phyloP scores from a whole-genome alignment of 1,284 basidiomycete species.

The Ustilago lituana region DNA sequence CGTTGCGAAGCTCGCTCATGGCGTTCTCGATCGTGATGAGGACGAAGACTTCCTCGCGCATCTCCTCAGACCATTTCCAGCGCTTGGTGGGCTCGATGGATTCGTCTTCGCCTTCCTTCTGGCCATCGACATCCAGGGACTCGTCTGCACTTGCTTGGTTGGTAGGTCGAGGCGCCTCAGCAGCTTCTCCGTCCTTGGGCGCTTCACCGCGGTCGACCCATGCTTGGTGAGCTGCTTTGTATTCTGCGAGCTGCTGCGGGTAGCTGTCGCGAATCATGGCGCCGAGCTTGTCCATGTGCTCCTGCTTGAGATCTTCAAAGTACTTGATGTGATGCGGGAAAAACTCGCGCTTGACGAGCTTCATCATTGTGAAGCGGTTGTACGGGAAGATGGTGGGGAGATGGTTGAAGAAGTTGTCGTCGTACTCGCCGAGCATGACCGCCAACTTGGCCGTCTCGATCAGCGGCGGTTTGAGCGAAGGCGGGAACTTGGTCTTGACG shows the following conservation, averaged over 20 bases:
- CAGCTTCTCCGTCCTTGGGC: conserved; percentile 32
- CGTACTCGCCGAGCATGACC: conserved; percentile 83
- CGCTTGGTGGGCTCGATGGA: conserved; percentile 53
- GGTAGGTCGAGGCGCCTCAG: conserved; percentile 2
- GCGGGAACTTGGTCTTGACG: conserved; percentile 86
- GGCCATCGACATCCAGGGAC: conserved; percentile 33
- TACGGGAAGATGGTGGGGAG: conserved; percentile 90
- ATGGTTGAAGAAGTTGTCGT: conserved; percentile 87
- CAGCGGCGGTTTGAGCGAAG: conserved; percentile 78
- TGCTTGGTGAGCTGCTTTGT: conserved; percentile 47
- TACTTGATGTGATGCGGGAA: conserved; percentile 59
- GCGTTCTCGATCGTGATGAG: conserved; percentile 64
- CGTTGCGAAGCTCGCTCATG: conserved; percentile 62
- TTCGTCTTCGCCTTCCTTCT: conserved; percentile 33
- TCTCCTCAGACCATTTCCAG: conserved; percentile 63
- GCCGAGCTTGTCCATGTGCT: conserved; percentile 53
- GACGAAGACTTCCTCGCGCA: conserved; percentile 61
- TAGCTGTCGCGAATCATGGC: conserved; percentile 49
- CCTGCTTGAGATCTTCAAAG: conserved; percentile 57
- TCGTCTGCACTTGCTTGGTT: conserved; percentile 4
- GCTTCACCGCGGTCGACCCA: conserved; percentile 47
- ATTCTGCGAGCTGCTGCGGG: conserved; percentile 53
- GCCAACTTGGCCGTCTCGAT: conserved; percentile 79
- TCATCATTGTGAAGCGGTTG: conserved; percentile 77
- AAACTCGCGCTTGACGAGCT: conserved; percentile 64